Evolutionary conservation across 148 eudicot species (phyloP).

Genomic region (Rhododendron ferrugineum): DNA sequence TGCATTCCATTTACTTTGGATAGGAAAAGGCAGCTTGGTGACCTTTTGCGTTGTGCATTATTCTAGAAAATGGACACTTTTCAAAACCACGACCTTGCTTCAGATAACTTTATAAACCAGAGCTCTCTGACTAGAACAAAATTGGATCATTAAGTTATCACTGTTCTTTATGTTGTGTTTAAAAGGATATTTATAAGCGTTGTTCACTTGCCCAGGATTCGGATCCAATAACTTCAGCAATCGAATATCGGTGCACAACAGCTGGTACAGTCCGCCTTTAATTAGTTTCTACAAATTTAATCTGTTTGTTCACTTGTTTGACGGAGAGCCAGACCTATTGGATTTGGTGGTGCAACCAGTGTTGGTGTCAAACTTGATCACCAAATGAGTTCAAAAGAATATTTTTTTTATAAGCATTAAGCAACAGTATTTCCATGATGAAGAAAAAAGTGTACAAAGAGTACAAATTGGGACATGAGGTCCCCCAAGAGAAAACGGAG

Average conservation of each 20-base stretch:
- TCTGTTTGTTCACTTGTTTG: background rate
- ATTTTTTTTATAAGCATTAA: too few relatives aligned
- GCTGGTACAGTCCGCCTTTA: conserved; percentile 64
- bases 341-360: background rate
- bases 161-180: background rate
- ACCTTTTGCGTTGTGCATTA: background rate
- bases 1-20: background rate
- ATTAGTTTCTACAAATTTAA: conserved; percentile 18
- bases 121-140: background rate
- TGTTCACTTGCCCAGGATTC: conserved; percentile 48
- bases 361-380: background rate
- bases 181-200: conserved; percentile 3
- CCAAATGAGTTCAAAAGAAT: background rate
- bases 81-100: background rate
- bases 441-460: background rate
- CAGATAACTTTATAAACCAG: background rate
- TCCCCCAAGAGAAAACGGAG: background rate
- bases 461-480: background rate
- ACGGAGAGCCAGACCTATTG: background rate
- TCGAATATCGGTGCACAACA: conserved; percentile 82
- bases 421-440: too few relatives aligned
- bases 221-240: conserved; percentile 76
- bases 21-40: background rate
- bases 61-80: background rate
- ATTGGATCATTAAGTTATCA: background rate